Conservation (phyloP, 208 protist genomes). For the Leishmania major region DNA sequence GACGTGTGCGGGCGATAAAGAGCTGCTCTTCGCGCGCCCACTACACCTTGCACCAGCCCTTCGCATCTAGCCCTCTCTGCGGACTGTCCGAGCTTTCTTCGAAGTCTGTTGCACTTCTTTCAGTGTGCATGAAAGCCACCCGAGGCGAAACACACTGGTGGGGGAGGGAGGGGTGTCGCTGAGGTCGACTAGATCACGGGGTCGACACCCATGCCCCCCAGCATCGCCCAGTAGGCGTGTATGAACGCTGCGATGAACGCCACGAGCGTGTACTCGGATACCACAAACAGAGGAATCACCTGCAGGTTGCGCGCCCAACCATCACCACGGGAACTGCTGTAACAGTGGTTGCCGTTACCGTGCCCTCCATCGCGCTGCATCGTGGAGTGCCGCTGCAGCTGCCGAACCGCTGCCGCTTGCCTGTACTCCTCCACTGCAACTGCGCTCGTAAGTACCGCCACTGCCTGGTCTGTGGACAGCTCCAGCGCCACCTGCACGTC, state of each 20-base stretch:
- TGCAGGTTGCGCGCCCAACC: conserved; percentile 21
- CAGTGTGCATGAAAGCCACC: neutral
- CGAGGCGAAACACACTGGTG: neutral
- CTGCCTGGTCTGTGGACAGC: conserved; percentile 40
- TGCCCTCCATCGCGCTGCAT: neutral
- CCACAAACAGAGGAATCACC: conserved; percentile 47
- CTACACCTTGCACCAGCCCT: neutral
- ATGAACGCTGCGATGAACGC: conserved; percentile 56
- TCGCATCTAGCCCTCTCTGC: neutral
- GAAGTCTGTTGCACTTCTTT: neutral
- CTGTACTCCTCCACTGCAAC: conserved; percentile 45
- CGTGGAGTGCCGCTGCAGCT: conserved; percentile 21
- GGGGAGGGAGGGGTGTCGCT: neutral
- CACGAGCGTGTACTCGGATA: conserved; percentile 44
- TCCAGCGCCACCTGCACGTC: conserved; percentile 53
- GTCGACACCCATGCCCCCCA: conserved; percentile 49
- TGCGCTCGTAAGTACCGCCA: conserved; percentile 42
- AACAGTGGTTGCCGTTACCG: neutral
- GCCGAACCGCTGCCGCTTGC: conserved; percentile 22
- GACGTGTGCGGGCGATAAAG: neutral
- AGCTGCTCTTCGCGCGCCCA: neutral
- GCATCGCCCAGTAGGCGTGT: conserved; percentile 59
- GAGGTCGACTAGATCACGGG: conserved; percentile 18
- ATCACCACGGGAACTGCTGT: neutral
- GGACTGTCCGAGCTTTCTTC: neutral